Conservation (phyloP, 2,329 filamentous ascomycete species). For the Fusarium euwallaceae region DNA sequence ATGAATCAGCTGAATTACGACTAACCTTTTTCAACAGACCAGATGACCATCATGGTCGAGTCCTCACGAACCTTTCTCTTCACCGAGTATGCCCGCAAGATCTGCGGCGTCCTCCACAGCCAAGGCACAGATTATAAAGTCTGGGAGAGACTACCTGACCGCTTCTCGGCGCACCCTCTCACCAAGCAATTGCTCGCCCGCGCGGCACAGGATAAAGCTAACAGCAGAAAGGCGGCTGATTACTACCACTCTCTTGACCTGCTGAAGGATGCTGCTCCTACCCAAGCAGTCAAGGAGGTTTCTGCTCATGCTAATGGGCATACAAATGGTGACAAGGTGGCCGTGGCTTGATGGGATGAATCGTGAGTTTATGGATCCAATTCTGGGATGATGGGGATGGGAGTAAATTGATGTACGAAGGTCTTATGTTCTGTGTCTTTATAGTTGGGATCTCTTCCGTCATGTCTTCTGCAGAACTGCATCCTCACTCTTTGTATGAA, state of each 20-base stretch:
- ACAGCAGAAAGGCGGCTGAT: neutral
- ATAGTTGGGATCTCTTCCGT: neutral
- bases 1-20: fast-evolving
- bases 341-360: neutral
- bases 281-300: neutral
- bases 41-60: conserved; percentile 32
- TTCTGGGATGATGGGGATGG: neutral
- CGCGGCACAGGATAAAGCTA: neutral
- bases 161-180: conserved; percentile 15
- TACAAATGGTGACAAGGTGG: neutral
- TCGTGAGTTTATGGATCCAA: neutral
- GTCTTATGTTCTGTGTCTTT: neutral
- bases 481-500: neutral
- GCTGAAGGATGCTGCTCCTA: neutral
- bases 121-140: conserved; percentile 17
- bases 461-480: neutral
- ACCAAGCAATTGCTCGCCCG: conserved; percentile 7
- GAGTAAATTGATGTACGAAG: neutral
- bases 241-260: conserved; percentile 20
- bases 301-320: neutral
- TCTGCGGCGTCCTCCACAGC: conserved; percentile 15
- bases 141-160: conserved; percentile 24
- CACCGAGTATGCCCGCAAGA: conserved; percentile 20
- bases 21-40: conserved; percentile 3
- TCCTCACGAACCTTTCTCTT: conserved; percentile 18